These are phyloP conservation scores for Houttuynia cordata DNA, from an alignment of 164 flowering plant species.

Conservation along the genomic window DNA sequence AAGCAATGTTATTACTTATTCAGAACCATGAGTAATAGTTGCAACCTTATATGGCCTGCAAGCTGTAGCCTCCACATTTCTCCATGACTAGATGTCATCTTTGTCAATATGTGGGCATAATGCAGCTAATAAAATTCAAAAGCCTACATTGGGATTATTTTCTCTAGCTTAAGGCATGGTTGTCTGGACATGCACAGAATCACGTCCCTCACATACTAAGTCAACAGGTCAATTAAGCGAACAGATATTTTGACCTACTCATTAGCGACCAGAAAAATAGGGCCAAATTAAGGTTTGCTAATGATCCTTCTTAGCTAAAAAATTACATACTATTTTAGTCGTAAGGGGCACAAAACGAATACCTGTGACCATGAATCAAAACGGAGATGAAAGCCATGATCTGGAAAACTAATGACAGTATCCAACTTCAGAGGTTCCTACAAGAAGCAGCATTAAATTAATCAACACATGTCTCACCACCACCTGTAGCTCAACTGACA, in stretches of 20 bases:
- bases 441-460: neutral
- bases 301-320: neutral
- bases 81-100: too few species aligned
- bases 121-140: too few species aligned
- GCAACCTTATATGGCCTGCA: neutral
- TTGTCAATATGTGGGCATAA: too few species aligned
- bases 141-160: too few species aligned
- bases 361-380: conserved; percentile 99
- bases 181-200: too few species aligned
- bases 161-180: too few species aligned
- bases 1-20: neutral
- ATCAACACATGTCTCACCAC: neutral
- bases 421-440: conserved; percentile 91
- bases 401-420: conserved; percentile 90
- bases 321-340: too few species aligned
- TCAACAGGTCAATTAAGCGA: neutral
- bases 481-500: neutral
- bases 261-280: neutral
- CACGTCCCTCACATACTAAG: neutral
- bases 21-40: neutral
- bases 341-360: neutral
- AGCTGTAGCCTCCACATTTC: neutral
- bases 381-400: conserved; percentile 94
- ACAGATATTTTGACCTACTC: neutral
- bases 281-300: neutral